phyloP scores from a whole-genome alignment of 345 rosid species.

The Clarkia xantiana region DNA sequence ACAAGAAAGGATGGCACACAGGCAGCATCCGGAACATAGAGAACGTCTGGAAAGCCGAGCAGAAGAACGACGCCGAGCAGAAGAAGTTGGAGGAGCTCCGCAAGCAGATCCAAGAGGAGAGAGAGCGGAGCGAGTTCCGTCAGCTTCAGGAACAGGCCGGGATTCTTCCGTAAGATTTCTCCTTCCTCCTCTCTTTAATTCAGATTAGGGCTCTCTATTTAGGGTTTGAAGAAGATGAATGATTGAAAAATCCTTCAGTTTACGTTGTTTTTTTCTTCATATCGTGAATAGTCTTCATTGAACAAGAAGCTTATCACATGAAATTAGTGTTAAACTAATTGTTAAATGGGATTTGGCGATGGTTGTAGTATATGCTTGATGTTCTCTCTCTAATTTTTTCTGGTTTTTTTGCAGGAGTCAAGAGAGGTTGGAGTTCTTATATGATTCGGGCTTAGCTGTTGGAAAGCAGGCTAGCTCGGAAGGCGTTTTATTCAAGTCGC shows the following conservation, averaged over 20 bases:
- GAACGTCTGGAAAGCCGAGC: conserved; percentile 99
- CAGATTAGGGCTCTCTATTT: background rate
- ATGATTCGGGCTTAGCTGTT: conserved; percentile 83
- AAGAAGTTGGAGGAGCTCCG: conserved; percentile 91
- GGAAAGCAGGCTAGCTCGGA: conserved; percentile 36
- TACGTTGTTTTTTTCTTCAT: too few species aligned
- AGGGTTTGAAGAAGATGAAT: conserved; percentile 3
- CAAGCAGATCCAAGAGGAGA: conserved; percentile 81
- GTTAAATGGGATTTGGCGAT: background rate
- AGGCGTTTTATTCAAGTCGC: conserved; percentile 55
- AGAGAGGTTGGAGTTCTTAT: conserved; percentile 88
- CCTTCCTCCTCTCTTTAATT: background rate
- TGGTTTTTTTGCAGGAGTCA: conserved; percentile 34
- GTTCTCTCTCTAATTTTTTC: background rate
- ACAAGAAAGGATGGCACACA: conserved; percentile 99
- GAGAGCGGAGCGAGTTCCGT: conserved; percentile 84
- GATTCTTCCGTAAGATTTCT: conserved; percentile 50
- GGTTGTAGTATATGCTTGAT: conserved; percentile 1
- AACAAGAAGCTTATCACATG: too few species aligned
- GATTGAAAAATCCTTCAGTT: too few species aligned
- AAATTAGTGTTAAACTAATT: too few species aligned
- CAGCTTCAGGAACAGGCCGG: conserved; percentile 92
- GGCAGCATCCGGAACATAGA: conserved; percentile 94
- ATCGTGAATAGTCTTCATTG: too few species aligned
- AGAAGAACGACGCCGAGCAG: conserved; percentile 89